Base-by-base conservation (phyloP, 2,329 filamentous ascomycete species). In the Aspergillus chevalieri region DNA sequence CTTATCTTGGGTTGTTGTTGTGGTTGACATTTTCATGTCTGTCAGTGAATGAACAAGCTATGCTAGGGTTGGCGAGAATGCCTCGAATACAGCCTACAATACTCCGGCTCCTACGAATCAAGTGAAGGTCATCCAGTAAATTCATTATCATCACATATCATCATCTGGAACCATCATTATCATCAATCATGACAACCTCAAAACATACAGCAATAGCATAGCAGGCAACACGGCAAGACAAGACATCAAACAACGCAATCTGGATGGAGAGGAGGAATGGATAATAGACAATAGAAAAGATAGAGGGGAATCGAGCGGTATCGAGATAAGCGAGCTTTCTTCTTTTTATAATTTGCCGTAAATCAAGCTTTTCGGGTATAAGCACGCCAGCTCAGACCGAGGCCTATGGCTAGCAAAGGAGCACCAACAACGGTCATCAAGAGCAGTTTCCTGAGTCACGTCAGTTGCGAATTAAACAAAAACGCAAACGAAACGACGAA, bases 261-360 rank as follows among this genome's bases (percentile, higher is more conserved):
- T 55, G 47, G 43, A 30, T 51, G 57, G 46, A 55, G 44, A 46
- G 52, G 55, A 57, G 46, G 52, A 52, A 58, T 59, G 56, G 55
- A 61, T 6, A 39, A 52, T 52, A 47, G 60, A 36, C 45, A 45
- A 46, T 30, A 57, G 62, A 63, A 57, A 57, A 56, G 60, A 64
- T 67, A 67, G 65, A 68, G 65, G 64, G 65, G 59, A 67, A 67
- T 67, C 60, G 56, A 46, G 21, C n/a, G 19, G 44, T 36, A 24
- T 48, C 34, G 43, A 49, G 51, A 53, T 52, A 53, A 59, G 57
- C 44, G 55, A 59, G 53, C 28, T 44, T 42, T 44, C 34, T 44
- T 34, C 26, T 44, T 43, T 49, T 49, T 36, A 50, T 34, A 47
- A 49, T 30, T 30, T 30, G 12, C 10, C 9, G 26, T 15, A 48